Conservation (phyloP, 768 basidiomycete genomes). For the Daedaleopsis sinensis region DNA sequence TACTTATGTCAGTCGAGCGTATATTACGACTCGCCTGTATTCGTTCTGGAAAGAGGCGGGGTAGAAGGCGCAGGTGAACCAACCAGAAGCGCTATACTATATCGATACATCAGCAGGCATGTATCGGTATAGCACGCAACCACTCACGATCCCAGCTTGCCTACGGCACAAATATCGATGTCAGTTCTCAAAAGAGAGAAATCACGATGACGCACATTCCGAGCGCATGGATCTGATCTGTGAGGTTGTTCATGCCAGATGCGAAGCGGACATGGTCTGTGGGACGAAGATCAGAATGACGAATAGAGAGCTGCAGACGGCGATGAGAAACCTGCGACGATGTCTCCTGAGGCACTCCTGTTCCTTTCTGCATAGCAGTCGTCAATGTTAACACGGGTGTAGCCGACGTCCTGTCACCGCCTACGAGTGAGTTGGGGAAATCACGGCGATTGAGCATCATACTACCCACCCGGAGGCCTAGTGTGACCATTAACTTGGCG, state of each 20-base stretch:
- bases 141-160: slow-evolving; percentile 62
- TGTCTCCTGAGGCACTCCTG: slow-evolving; percentile 51
- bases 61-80: slow-evolving; percentile 67
- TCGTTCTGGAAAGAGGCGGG: slow-evolving; percentile 70
- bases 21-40: slow-evolving; percentile 41
- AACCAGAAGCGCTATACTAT: slow-evolving; percentile 69
- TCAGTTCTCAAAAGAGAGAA: background rate
- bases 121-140: background rate
- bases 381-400: slow-evolving; percentile 61
- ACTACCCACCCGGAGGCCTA: slow-evolving; percentile 45
- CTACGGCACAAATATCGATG: slow-evolving; percentile 30
- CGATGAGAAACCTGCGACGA: slow-evolving; percentile 52
- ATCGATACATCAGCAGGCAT: background rate
- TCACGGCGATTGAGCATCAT: background rate
- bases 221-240: slow-evolving; percentile 54
- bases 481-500: slow-evolving; percentile 50
- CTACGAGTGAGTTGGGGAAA: background rate
- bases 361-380: slow-evolving; percentile 68
- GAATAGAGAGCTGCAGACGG: background rate
- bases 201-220: slow-evolving; percentile 50
- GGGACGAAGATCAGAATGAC: background rate
- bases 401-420: slow-evolving; percentile 52
- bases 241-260: slow-evolving; percentile 59
- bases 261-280: slow-evolving; percentile 55
- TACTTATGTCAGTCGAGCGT: background rate